Conservation (phyloP, 2,329 filamentous ascomycete species). For the Eutypella sp. region DNA sequence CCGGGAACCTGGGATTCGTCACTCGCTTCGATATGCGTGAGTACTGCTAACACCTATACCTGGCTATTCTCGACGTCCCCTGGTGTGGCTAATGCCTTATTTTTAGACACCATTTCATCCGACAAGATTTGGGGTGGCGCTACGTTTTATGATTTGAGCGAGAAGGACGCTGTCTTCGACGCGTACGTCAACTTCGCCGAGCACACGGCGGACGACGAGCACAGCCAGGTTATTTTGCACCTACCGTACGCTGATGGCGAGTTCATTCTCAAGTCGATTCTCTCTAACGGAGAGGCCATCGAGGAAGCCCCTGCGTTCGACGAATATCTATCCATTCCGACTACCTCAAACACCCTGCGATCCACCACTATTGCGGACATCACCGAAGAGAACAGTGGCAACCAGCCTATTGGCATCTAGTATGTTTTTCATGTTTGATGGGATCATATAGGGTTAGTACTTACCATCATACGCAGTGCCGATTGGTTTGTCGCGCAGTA, state of each 20-base stretch:
- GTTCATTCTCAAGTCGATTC: conserved; percentile 19
- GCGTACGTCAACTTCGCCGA: conserved; percentile 13
- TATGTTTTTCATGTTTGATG: conserved; percentile 2
- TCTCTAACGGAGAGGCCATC: conserved; percentile 26
- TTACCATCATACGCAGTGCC: conserved; percentile 17
- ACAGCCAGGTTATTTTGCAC: conserved; percentile 24
- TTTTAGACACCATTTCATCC: conserved; percentile 13
- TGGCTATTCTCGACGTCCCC: not conserved
- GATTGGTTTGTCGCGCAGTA: conserved; percentile 28
- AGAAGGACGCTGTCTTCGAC: conserved; percentile 16
- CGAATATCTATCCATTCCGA: conserved; percentile 19
- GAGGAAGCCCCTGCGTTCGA: conserved; percentile 27
- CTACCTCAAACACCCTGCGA: conserved; percentile 22
- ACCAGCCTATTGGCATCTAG: conserved; percentile 24
- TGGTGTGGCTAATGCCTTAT: not conserved
- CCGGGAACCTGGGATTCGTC: conserved; percentile 34
- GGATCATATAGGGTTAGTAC: conserved; percentile 3
- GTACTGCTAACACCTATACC: not conserved
- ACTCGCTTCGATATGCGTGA: conserved; percentile 12
- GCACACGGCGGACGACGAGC: conserved; percentile 4
- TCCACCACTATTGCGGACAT: conserved; percentile 24
- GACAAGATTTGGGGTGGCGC: conserved; percentile 32
- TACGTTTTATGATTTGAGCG: conserved; percentile 24
- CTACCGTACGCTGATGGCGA: conserved; percentile 27
- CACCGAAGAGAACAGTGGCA: conserved; percentile 24